Conservation (phyloP, 305 asterid genomes). For the Rubia tinctorum region DNA sequence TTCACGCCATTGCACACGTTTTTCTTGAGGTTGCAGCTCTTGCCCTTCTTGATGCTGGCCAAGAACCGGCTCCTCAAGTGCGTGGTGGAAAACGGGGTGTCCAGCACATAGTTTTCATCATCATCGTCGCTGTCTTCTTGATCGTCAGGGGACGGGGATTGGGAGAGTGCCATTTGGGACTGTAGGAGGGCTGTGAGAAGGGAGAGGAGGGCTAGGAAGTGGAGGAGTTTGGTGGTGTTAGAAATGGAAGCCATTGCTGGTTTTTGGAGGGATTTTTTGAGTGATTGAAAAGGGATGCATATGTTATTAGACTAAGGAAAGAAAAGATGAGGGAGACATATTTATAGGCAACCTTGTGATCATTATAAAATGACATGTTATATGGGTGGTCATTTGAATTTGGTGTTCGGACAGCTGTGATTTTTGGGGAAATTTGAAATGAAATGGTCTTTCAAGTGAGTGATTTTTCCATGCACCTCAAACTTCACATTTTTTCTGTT, state of each 20-base stretch:
- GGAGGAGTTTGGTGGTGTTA: conserved; percentile 2
- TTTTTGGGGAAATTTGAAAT: neutral
- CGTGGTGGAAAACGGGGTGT: conserved; percentile 1
- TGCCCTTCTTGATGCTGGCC: conserved; percentile 15
- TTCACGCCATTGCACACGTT: conserved; percentile 4
- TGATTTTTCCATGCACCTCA: no score
- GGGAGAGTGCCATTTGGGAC: neutral
- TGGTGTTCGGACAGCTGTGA: neutral
- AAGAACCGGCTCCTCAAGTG: conserved; percentile 14
- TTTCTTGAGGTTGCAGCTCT: neutral
- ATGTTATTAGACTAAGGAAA: neutral
- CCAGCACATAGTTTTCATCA: conserved; percentile 3
- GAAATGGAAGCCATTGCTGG: neutral
- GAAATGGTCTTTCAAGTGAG: neutral
- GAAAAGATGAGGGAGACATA: neutral
- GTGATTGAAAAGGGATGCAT: neutral
- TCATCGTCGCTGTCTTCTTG: neutral
- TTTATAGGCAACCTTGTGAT: neutral
- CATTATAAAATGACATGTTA: neutral
- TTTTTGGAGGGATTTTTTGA: neutral
- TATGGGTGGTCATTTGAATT: neutral
- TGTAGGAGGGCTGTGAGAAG: neutral
- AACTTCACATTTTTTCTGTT: no score
- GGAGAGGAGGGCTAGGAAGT: neutral
- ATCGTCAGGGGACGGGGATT: neutral